Evolutionary conservation across 2,329 filamentous ascomycete genomes (phyloP).

Genomic region (Cyphellophora europaea): DNA sequence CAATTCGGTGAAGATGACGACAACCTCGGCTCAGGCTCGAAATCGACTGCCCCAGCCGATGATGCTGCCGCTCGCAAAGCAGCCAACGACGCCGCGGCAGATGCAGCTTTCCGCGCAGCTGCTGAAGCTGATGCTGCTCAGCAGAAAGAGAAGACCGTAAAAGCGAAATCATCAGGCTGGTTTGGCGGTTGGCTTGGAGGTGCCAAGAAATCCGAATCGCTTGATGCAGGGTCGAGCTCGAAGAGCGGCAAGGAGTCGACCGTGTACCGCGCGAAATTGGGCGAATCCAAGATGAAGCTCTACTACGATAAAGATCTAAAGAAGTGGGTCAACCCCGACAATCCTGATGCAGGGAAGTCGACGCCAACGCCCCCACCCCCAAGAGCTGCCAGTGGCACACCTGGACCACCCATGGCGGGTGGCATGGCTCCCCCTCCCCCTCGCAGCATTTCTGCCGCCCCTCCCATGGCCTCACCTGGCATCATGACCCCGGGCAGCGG

Average conservation of each 20-base stretch:
- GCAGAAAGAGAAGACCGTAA: slow-evolving; percentile 33
- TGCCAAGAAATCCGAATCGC: slow-evolving; percentile 53
- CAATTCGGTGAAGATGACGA: slow-evolving; percentile 67
- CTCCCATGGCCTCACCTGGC: not conserved
- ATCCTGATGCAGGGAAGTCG: slow-evolving; percentile 52
- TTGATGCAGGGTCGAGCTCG: slow-evolving; percentile 28
- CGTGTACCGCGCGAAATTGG: slow-evolving; percentile 78
- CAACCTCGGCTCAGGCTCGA: slow-evolving; percentile 8
- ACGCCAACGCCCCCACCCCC: slow-evolving; percentile 74
- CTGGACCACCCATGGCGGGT: slow-evolving; percentile 8
- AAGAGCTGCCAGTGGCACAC: slow-evolving; percentile 39
- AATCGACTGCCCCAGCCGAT: slow-evolving; percentile 4
- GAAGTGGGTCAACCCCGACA: slow-evolving; percentile 97
- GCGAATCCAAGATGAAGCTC: slow-evolving; percentile 79
- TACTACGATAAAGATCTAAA: slow-evolving; percentile 93
- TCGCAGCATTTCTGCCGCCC: not conserved
- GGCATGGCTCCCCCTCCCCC: not conserved
- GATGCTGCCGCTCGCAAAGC: slow-evolving; percentile 14
- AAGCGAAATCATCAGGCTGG: slow-evolving; percentile 46
- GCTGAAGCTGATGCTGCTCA: slow-evolving; percentile 16
- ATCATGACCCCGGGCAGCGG: slow-evolving; percentile 8
- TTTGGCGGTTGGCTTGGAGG: slow-evolving; percentile 79
- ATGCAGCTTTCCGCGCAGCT: slow-evolving; percentile 20
- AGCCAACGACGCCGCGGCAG: slow-evolving; percentile 18
- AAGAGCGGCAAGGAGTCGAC: slow-evolving; percentile 34